Evolutionary conservation across 805 yeast species (phyloP), one percentile per base, ranked within the genome.

Genomic region (Starmerella davenportii): DNA sequence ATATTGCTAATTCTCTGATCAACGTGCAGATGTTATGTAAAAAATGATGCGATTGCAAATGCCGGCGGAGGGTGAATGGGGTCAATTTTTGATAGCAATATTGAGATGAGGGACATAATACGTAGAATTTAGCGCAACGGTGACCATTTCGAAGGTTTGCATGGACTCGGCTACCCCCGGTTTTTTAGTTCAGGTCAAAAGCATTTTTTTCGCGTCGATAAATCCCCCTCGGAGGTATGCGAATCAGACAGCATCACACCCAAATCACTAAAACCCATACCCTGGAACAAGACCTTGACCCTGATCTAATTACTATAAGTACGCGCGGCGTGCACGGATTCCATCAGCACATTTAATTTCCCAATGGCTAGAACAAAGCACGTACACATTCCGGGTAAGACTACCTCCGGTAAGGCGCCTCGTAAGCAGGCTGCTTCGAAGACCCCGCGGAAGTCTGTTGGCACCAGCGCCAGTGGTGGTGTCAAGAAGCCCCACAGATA

Each of bases 381-480:
- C 65, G 84, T 79, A 68, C 42, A 53, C 39, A 46, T 53, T 41
- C 84, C 87, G 55, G 75, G 87, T 72, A 79, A 78, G 66, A 77
- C 87, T 52, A 78, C 90, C 52, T 84, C 87, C 67, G 92, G 92
- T 65, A 79, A 79, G 66, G 87, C 87, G 43, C 92, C 92, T 69
- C 76, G 92, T 72, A 79, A 79, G 69, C 85, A 78, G 62, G 72
- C 79, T 56, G 87, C 90, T 49, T 78, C 90, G 48, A 79, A 79
- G 71, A 87, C 85, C 50, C 90, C 92, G 52, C 74, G 90, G 69
- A 79, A 79, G 65, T 76, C 87, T 35, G 87, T 85, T 43, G 84
- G 85, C 63, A 65, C 78, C 42, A 64, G 59, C 41, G 76, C 82
- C 63, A 68, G 79, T 43, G 87, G 87, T 59, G 90, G 87, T 69